Evolutionary conservation across 495 filamentous ascomycete species (phyloP).

Genomic region (Penicillium lividum): DNA sequence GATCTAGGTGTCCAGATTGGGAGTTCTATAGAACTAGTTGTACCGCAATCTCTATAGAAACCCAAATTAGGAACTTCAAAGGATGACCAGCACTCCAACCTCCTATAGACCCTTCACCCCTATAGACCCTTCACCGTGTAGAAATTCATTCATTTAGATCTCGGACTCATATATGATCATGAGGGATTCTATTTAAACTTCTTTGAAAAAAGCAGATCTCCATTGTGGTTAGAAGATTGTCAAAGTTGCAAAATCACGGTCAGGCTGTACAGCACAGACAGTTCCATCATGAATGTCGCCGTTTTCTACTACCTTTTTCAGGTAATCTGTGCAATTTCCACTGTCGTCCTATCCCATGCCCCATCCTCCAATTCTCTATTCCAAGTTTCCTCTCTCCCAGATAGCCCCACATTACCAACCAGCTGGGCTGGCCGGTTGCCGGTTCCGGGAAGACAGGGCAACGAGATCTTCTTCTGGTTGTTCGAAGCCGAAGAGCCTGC

Average conservation of each 20-base stretch:
- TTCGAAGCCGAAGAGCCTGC: slow-evolving; percentile 34
- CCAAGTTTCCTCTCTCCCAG: slow-evolving; percentile 33
- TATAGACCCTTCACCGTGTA: slow-evolving; percentile 12
- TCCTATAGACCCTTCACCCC: slow-evolving; percentile 17
- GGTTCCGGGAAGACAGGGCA: slow-evolving; percentile 33
- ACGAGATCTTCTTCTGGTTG: slow-evolving; percentile 46
- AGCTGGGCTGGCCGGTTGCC: slow-evolving; percentile 46
- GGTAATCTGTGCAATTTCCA: slow-evolving; percentile 19
- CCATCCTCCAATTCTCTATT: slow-evolving; percentile 24
- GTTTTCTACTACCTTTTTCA: slow-evolving; percentile 24
- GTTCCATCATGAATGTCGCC: slow-evolving; percentile 23
- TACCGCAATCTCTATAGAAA: slow-evolving; percentile 19
- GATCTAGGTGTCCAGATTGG: slow-evolving; percentile 1
- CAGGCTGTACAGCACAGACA: neutral
- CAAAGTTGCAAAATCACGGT: neutral
- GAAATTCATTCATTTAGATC: neutral
- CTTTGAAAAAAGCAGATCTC: neutral
- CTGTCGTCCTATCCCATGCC: slow-evolving; percentile 6
- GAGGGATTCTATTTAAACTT: neutral
- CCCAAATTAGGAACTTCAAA: slow-evolving; percentile 18
- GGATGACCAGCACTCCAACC: neutral
- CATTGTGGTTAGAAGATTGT: neutral
- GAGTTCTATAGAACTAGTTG: slow-evolving; percentile 3
- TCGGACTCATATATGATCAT: neutral
- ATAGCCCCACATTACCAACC: slow-evolving; percentile 29